Base-by-base conservation (phyloP, 768 basidiomycete genomes). In the Cystobasidium ongulense region DNA sequence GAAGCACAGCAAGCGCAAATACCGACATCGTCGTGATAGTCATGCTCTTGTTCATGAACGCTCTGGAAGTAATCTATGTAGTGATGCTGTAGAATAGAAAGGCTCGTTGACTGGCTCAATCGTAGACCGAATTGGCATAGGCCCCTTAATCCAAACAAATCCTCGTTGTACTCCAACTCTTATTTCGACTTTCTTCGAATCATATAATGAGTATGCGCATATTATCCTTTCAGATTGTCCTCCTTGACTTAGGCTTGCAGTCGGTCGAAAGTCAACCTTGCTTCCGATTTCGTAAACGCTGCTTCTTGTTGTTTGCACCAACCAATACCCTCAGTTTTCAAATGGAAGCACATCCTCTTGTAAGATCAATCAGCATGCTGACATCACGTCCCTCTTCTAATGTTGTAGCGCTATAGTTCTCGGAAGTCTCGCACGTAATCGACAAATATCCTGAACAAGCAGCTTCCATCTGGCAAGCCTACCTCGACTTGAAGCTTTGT, bases 401-500 rank as follows among this genome's bases (percentile, higher is more conserved):
- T 50, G n/a, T 23, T 29, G 31, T 27, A 8, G 11, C 17, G 2
- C 25, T 2, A 10, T 38, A 73, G 72, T 63, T 33, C n/a, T 5
- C 54, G 10, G 33, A 36, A 50, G 39, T 73, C 21, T n/a, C 39
- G 27, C 36, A 61, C 1, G n/a, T 73, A 23, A 41, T 35, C 33
- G 31, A 41, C n/a, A 73, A 63, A 43, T 73, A 73, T 31, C 72
- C 72, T 17, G 29, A 61, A n/a, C 39, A 61, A 38, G 72, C 72
- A n/a, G 61, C 33, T 5, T 36, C 63, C 1, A 54, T 73, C 17
- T 63, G 41, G 39, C 72, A 73, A 52, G 59, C 72, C 4, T 73
- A 73, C 72, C 18, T 35, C 41, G 72, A 74, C 72, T 17, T 74
- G 41, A 64, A 35, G 11, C 43, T 54, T 15, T 53, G 73, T 74